Evolutionary conservation across 352 stramenopile species (phyloP), one percentile per base, ranked within the genome.

Genomic region (Globisporangium parvum): DNA sequence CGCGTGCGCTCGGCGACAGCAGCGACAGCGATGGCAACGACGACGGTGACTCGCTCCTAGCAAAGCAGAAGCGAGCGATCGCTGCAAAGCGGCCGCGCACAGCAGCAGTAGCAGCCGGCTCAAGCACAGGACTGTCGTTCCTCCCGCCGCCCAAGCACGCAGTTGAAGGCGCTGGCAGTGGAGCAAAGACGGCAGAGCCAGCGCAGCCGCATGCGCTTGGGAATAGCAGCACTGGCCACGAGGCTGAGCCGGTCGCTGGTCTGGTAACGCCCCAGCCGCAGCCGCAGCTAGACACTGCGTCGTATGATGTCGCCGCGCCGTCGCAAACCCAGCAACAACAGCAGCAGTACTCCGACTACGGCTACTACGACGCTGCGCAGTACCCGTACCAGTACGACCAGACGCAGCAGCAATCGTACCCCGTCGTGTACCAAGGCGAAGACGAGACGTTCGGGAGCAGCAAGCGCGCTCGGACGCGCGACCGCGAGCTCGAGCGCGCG

Each of bases 401-500:
- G 26, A n/a, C 23, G 33, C 63, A 69, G 48, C 55, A 69, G 33
- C 21, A 54, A 26, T 67, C 57, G 33, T 67, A 77, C 55, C 49
- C 62, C 20, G 47, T 61, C 26, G 70, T 67, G 47, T 73, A 66
- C 54, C 57, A 73, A 6, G 73, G 60, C 51, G 63, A 78, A 51
- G 63, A 77, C 52, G 68, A 76, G 46, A 26, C 48, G 35, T 60
- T 64, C 50, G 57, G 60, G 23, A 77, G 65, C 60, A 75, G 70
- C 54, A 87, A 88, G 57, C 75, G 77, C 37, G 65, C 66, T 42
- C 61, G 77, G 17, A 76, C 73, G 35, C 75, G 75, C 4, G 81
- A 91, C 45, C 71, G 81, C 35, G 78, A 88, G 41, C 72, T 91
- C 23, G 81, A 91, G 61, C 71, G 78, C 24, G 73, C 79, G 49